Percentiles rank a stretch among this genome's conserved stretches.
Evolutionary conservation across 2,329 filamentous ascomycete genomes (phyloP).

Genomic region (Fusarium algeriense): DNA sequence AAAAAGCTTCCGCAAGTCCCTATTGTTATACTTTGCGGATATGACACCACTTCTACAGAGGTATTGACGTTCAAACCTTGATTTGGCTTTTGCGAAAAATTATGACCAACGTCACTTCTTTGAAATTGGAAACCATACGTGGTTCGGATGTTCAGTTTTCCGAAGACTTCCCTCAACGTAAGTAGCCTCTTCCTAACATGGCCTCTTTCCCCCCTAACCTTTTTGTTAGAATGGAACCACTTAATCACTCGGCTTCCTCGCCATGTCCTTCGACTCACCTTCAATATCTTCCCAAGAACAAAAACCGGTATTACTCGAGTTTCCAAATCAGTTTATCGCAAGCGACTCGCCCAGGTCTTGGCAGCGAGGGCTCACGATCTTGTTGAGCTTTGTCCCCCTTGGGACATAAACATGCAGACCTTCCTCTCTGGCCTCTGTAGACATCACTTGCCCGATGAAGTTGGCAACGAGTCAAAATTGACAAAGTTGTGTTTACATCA

Average conservation of each 20-base stretch:
- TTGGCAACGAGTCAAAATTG: not conserved
- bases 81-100: accelerated
- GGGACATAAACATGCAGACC: not conserved
- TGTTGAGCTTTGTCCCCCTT: not conserved
- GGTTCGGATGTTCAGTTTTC: no score
- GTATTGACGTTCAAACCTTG: not conserved
- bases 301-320: no score
- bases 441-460: no score
- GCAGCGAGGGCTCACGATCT: not conserved
- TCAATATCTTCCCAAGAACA: not conserved
- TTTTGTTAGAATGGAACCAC: not conserved
- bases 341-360: not conserved
- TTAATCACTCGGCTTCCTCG: not conserved
- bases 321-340: no score
- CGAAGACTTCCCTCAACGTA: no score
- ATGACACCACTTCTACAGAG: not conserved
- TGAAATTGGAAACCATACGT: not conserved
- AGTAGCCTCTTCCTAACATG: no score
- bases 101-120: not conserved
- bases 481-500: no score
- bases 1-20: accelerated
- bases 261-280: not conserved
- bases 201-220: no score
- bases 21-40: not conserved
- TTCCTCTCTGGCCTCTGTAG: no score